Evolutionary conservation across 139 green algal species (phyloP).

Genomic region (Diplosphaera chodatii): DNA sequence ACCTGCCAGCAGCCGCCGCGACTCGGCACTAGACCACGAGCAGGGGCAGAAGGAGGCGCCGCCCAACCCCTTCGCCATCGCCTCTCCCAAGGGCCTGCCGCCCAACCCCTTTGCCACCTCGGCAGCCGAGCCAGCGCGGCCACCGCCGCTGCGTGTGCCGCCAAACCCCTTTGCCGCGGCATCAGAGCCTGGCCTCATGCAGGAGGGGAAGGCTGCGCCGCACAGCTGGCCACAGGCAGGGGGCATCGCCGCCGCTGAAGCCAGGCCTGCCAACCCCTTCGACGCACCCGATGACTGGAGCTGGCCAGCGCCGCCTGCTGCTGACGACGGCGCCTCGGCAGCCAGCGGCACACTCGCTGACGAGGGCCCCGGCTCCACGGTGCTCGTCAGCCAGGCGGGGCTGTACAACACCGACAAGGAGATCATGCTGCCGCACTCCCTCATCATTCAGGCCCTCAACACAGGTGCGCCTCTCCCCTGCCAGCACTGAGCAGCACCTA

Average conservation of each 20-base stretch:
- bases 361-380: no score
- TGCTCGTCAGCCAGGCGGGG: not conserved
- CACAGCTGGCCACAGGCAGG: no score
- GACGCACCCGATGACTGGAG: not conserved
- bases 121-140: no score
- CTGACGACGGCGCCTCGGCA: no score
- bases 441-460: not conserved
- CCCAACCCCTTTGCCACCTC: not conserved
- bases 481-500: no score
- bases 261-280: not conserved
- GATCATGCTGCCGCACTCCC: not conserved
- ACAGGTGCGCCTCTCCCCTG: not conserved
- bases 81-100: no score
- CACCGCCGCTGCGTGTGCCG: no score
- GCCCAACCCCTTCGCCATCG: not conserved
- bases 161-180: not conserved
- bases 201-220: no score
- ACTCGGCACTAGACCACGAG: no score
- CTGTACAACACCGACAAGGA: not conserved
- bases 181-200: not conserved
- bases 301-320: not conserved
- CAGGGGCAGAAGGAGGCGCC: not conserved
- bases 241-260: no score
- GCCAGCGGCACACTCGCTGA: not conserved
- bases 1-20: no score